phyloP scores from a whole-genome alignment of 2,329 filamentous ascomycete genomes.

The Trichoderma polysporum region DNA sequence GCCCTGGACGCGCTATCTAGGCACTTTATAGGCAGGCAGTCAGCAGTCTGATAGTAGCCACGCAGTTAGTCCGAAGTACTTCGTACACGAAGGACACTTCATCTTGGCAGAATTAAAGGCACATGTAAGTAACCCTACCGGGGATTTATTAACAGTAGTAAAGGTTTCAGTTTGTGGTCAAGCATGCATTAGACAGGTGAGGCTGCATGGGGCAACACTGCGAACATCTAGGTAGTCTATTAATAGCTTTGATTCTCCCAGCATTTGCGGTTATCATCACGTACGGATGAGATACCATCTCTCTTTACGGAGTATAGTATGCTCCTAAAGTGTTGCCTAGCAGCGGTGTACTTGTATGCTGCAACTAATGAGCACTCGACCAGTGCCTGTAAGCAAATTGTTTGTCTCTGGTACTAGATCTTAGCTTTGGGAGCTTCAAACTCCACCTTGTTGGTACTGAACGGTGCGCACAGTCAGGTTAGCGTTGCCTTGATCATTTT shows the following conservation, averaged over 20 bases:
- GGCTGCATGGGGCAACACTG: not conserved
- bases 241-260: not conserved
- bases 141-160: not conserved
- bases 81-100: too few species aligned
- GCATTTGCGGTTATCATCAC: not conserved
- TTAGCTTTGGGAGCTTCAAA: constrained; percentile 32
- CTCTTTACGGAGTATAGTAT: not conserved
- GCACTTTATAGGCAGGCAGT: not conserved
- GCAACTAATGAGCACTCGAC: not conserved
- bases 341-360: not conserved
- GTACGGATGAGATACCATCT: too few species aligned
- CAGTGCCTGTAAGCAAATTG: not conserved
- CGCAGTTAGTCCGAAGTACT: too few species aligned
- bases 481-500: not conserved
- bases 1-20: not conserved
- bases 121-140: not conserved
- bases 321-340: not conserved
- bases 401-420: constrained; percentile 26
- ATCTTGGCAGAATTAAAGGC: not conserved
- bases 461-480: not conserved
- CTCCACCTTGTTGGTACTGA: constrained; percentile 35
- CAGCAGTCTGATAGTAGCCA: not conserved
- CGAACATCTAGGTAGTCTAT: not conserved
- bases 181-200: not conserved
- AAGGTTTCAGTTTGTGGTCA: not conserved